A percentile compares a stretch with the other conserved stretches of the same genome.
These are phyloP conservation scores for Ascochyta koolunga DNA, from an alignment of 2,329 filamentous ascomycete genomes.

Conservation along the genomic window DNA sequence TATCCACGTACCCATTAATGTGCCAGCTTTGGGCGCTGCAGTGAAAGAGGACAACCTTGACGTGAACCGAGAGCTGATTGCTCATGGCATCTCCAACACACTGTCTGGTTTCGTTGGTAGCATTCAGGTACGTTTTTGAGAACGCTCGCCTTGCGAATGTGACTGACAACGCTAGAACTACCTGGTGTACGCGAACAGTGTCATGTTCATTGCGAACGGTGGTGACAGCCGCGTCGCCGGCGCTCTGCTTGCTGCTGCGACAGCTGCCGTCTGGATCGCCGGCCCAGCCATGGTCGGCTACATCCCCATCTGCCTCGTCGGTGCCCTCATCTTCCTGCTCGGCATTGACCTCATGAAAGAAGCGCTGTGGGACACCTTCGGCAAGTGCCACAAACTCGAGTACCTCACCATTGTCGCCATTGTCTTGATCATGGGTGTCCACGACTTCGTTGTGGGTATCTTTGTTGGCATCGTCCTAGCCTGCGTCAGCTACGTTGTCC, in stretches of 20 bases:
- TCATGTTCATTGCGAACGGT: conserved; percentile 94
- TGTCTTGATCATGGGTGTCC: conserved; percentile 92
- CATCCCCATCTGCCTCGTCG: conserved; percentile 96
- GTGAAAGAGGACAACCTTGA: conserved; percentile 91
- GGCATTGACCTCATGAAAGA: conserved; percentile 91
- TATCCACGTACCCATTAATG: conserved; percentile 96
- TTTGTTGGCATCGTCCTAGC: conserved; percentile 89
- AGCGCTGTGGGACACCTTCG: conserved; percentile 85
- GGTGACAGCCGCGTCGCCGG: conserved; percentile 87
- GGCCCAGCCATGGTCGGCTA: conserved; percentile 89
- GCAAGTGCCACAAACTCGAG: conserved; percentile 84
- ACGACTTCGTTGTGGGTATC: conserved; percentile 96
- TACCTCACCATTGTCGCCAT: conserved; percentile 89
- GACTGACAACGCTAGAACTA: conserved; percentile 71
- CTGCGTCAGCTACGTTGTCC: conserved; percentile 87
- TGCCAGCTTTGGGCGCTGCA: conserved; percentile 88
- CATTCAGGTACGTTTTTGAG: conserved; percentile 63
- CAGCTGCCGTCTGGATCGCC: conserved; percentile 80
- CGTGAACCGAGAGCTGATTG: conserved; percentile 86
- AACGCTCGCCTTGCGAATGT: neutral
- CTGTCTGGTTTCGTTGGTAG: conserved; percentile 85
- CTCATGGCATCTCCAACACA: conserved; percentile 92
- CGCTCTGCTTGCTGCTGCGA: conserved; percentile 79
- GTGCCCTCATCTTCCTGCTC: conserved; percentile 90
- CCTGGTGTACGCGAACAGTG: conserved; percentile 94